Base-by-base conservation (phyloP, 2,329 filamentous ascomycete species). In the Didymella pomorum region DNA sequence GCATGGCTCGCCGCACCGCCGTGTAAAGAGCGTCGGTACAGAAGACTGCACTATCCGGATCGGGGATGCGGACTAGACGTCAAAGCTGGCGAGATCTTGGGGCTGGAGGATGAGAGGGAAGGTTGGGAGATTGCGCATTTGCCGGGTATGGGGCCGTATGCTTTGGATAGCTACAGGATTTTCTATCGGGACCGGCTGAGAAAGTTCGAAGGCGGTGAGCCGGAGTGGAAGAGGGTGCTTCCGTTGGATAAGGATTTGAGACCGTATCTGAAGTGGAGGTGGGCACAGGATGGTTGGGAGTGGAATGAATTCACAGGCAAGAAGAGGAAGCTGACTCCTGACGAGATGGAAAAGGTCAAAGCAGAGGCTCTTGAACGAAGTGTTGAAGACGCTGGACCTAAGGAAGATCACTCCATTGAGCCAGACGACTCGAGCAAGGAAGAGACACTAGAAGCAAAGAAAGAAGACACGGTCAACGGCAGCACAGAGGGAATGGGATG, bases 131-230 rank as follows among this genome's bases (percentile, higher is more conserved):
- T 97, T 59, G 92, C 89, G 0, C 91, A 96, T 74, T 80, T 97
- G 56, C 93, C 92, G 0, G 88, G 52, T 74, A 84, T 54, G 91
- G 93, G 16, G 83, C 60, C 87, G 1, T 97, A 97, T 75, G 90
- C 92, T 0, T 81, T 94, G 47, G 93, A 97, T 76, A 93, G 90
- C 71, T 97, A 92, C 91, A 87, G 93, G 3, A 97, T 97, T 63
- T 97, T 97, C 76, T 97, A 92, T 73, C 86, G 93, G 1, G 93
- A 97, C 73, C 81, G 84, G 29, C 76, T 96, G 23, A 84, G 93
- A 8, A 89, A 87, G 0, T 76, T 87, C 11, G 52, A 56, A 4
- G 65, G 26, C 14, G 92, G 93, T 71, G 88, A 92, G 67, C 91
- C 92, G 0, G 93, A 97, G 76, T 97, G 93, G 93, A 95, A 93